phyloP scores from a whole-genome alignment of 2,329 filamentous ascomycete genomes.

The Penicillium sp. region DNA sequence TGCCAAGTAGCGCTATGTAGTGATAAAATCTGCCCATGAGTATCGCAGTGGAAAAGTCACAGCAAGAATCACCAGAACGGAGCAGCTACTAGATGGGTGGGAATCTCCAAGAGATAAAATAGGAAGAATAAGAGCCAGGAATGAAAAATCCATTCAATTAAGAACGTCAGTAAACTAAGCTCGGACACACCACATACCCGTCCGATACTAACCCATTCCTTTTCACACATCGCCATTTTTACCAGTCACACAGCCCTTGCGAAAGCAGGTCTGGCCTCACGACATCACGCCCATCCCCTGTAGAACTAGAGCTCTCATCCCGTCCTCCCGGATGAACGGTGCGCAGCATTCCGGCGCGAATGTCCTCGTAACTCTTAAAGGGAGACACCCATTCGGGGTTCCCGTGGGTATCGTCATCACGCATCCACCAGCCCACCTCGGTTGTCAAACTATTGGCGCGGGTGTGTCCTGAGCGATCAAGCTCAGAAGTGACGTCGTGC shows the following conservation, averaged over 20 bases:
- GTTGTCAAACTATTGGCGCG: neutral
- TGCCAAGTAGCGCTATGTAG: neutral
- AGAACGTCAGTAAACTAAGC: neutral
- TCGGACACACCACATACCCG: neutral
- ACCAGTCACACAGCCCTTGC: neutral
- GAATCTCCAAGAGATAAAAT: neutral
- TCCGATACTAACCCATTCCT: neutral
- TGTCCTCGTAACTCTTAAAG: slow-evolving; percentile 4
- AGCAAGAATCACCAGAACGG: too few relatives aligned
- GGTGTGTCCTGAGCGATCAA: neutral
- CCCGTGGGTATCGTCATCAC: neutral
- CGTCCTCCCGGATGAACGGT: slow-evolving; percentile 1
- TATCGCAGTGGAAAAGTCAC: neutral
- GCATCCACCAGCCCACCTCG: neutral
- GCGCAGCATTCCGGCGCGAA: slow-evolving; percentile 2
- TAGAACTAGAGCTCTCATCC: neutral
- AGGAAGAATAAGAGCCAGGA: neutral
- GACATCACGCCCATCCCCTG: neutral
- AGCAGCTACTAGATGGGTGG: neutral
- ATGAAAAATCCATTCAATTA: neutral
- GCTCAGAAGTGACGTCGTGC: neutral
- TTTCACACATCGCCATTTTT: neutral
- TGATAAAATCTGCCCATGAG: neutral
- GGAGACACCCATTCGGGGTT: neutral
- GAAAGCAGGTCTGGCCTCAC: neutral